Evolutionary conservation across 2,329 filamentous ascomycete species (phyloP).

Genomic region (Diaporthe sp.): DNA sequence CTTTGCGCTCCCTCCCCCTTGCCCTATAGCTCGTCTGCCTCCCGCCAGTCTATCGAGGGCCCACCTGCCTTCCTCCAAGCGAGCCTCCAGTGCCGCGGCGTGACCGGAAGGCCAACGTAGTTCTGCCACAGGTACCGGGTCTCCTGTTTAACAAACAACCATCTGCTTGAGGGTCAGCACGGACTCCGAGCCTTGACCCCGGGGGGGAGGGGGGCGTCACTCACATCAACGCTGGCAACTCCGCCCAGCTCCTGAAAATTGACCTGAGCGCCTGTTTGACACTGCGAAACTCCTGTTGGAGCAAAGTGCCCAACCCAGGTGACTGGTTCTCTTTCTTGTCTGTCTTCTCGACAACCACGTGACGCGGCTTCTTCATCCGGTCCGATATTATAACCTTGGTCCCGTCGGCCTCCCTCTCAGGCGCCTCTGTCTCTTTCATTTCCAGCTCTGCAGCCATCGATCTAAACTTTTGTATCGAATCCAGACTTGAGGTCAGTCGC

Average conservation of each 20-base stretch:
- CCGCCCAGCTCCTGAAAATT: conserved; percentile 77
- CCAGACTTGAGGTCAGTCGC: conserved; percentile 83
- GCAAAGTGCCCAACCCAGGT: conserved; percentile 59
- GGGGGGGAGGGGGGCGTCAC: conserved; percentile 47
- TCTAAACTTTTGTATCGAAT: conserved; percentile 79
- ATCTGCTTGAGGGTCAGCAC: conserved; percentile 45
- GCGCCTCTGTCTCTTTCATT: conserved; percentile 40
- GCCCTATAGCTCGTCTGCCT: conserved; percentile 55
- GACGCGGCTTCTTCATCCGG: conserved; percentile 56
- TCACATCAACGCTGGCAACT: conserved; percentile 76
- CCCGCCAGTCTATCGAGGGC: conserved; percentile 11
- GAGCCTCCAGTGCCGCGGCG: conserved; percentile 59
- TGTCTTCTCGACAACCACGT: conserved; percentile 48
- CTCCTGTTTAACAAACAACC: conserved; percentile 56
- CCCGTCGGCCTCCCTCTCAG: conserved; percentile 40
- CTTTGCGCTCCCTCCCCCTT: neutral
- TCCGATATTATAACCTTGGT: conserved; percentile 44
- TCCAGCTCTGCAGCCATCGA: conserved; percentile 58
- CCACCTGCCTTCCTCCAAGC: conserved; percentile 47
- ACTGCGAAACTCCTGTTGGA: conserved; percentile 71
- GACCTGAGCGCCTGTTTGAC: conserved; percentile 72
- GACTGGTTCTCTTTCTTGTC: conserved; percentile 54
- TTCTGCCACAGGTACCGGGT: conserved; percentile 57
- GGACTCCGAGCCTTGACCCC: neutral
- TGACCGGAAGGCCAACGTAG: conserved; percentile 64